Evolutionary conservation across 2,329 filamentous ascomycete genomes (phyloP), one percentile per base, ranked within the genome.

Genomic region (Exophiala xenobiotica): DNA sequence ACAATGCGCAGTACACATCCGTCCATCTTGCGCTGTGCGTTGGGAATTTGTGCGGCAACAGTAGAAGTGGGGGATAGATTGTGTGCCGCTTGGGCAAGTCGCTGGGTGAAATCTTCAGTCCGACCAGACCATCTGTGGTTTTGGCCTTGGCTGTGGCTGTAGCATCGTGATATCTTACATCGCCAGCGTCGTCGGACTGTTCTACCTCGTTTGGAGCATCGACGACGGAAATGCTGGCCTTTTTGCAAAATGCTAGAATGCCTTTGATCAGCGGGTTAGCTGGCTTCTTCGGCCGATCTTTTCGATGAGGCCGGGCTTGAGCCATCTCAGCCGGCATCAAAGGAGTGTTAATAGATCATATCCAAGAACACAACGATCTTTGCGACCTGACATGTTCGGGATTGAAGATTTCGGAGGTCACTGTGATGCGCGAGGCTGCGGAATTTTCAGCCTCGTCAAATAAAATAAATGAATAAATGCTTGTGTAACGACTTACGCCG

Each of bases 1-100:
- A 47, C 24, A 74, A 50, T 18, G 54, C 46, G 16, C 57, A 46
- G 46, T 66, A 72, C 41, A 68, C 48, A 3, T 46, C 51, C 12
- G 55, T 56, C 68, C 64, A 70, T 41, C 47, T 45, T 35, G 57
- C 58, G 5, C 51, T 68, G 41, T 46, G 60, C 16, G 50, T 64
- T 57, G 81, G 73, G 18, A 76, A 69, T 54, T 74, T 72, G 18
- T 71, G 57, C 0, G 79, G 76, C 1, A 85, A 71, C 6, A 85
- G 74, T 4, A 85, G 72, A 60, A 85, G 72, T 2, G 78, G 76
- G 4, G 72, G 72, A 65, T 85, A 83, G 37, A 81, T 64, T 3
- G 77, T 78, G 66, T 80, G 84, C 3, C 72, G 61, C 57, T 71
- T 74, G 1, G 71, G 71, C 4, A 73, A 16, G 24, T 58, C 52